A percentile compares a stretch with the other conserved stretches of the same genome.
These are phyloP conservation scores for Ziziphus jujuba DNA, from an alignment of 306 rosid species.

Conservation along the genomic window DNA sequence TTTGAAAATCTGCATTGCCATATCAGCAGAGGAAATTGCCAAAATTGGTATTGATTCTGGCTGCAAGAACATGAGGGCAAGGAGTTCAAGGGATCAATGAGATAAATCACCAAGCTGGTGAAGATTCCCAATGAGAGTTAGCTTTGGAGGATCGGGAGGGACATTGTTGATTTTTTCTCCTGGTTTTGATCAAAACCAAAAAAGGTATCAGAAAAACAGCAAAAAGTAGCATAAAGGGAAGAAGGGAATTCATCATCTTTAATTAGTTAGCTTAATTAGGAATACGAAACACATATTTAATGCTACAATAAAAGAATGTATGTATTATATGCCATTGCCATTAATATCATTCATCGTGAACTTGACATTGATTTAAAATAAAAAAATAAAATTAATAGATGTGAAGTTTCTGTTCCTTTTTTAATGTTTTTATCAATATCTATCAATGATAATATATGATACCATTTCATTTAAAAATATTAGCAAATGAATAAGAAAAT, in stretches of 20 bases:
- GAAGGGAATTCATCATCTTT: not conserved
- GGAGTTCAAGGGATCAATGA: slow-evolving; percentile 28
- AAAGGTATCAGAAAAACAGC: slow-evolving; percentile 13
- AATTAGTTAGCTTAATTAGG: not conserved
- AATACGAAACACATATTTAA: no score
- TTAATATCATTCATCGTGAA: no score
- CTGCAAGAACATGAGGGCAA: slow-evolving; percentile 50
- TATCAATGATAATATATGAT: no score
- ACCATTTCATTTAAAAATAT: no score
- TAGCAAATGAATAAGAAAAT: no score
- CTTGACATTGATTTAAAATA: no score
- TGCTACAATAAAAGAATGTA: no score
- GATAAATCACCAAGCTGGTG: slow-evolving; percentile 39
- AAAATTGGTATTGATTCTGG: slow-evolving; percentile 41
- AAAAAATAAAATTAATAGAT: no score
- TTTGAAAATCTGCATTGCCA: slow-evolving; percentile 46
- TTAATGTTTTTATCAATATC: no score
- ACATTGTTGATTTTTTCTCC: not conserved
- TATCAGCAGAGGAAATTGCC: slow-evolving; percentile 44
- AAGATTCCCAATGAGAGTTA: slow-evolving; percentile 58
- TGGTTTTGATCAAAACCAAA: not conserved
- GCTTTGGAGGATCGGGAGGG: slow-evolving; percentile 46
- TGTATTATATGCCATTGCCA: no score
- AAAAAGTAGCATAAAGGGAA: not conserved
- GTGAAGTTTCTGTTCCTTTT: no score